These are phyloP conservation scores for Austroboletus eburneus DNA, from an alignment of 768 basidiomycete genomes.

Conservation along the genomic window DNA sequence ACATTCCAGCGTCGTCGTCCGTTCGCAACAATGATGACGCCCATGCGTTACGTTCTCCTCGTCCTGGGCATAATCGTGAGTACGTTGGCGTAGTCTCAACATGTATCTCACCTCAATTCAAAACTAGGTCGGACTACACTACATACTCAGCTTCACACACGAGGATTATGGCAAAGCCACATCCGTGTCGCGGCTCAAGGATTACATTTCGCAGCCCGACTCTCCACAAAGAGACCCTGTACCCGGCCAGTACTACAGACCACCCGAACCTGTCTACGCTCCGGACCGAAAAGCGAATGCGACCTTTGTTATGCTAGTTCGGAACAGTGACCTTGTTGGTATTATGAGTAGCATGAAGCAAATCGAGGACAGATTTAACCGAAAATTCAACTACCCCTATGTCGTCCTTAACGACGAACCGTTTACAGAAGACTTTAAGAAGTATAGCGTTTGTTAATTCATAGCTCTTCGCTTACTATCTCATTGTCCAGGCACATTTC, in stretches of 20 bases:
- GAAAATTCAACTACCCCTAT: slow-evolving; percentile 75
- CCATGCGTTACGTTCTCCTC: slow-evolving; percentile 54
- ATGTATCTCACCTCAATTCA: slow-evolving; percentile 6
- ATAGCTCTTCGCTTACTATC: slow-evolving; percentile 5
- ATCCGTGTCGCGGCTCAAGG: slow-evolving; percentile 32
- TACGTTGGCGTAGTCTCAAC: not conserved
- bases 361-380: slow-evolving; percentile 87
- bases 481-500: slow-evolving; percentile 27
- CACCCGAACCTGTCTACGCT: slow-evolving; percentile 31
- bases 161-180: slow-evolving; percentile 41
- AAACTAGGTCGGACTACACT: slow-evolving; percentile 37
- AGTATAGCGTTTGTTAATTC: slow-evolving; percentile 31
- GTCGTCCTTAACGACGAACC: slow-evolving; percentile 85
- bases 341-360: slow-evolving; percentile 64
- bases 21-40: slow-evolving; percentile 63
- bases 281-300: slow-evolving; percentile 73
- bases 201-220: slow-evolving; percentile 17
- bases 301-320: slow-evolving; percentile 74
- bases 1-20: slow-evolving; percentile 15
- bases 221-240: slow-evolving; percentile 58
- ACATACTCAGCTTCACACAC: slow-evolving; percentile 40
- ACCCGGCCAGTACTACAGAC: slow-evolving; percentile 54
- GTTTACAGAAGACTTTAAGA: slow-evolving; percentile 73
- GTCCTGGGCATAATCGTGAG: slow-evolving; percentile 45
- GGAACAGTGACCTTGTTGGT: slow-evolving; percentile 59